Base-by-base conservation (phyloP, 345 rosid species). In the Cardamine resedifolia region DNA sequence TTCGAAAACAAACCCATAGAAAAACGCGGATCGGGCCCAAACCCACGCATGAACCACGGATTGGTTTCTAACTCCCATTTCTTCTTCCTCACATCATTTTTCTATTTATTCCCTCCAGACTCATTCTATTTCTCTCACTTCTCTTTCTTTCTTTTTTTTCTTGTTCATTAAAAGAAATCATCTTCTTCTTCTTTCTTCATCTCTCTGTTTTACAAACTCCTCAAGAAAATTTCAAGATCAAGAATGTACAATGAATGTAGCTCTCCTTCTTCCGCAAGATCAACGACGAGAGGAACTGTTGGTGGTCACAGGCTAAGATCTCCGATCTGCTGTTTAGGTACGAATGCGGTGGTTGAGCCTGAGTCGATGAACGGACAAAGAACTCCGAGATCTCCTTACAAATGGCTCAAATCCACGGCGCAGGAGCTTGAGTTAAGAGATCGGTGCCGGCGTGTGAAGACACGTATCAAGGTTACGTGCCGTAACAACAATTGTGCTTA, bases 261-360 rank as follows among this genome's bases (percentile, higher is more conserved):
- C 30, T 75, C 86, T 53, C 81, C 87, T 0, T 85, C 91, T 11
- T 62, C 78, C 52, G 60, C 69, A 2, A 59, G 77, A 50, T 36
- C 80, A 49, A 55, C 74, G 6, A 67, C 55, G 26, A 28, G 55
- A 45, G 51, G 39, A 31, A 50, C 15, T 2, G 26, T 39, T 1
- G 6, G 19, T 43, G 47, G 2, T 7, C 71, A 65, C 57, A 48
- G 66, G 16, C 30, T 58, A 27, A n/a, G 82, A 56, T 77, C 86
- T 24, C 77, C 85, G 23, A 72, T 87, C 15, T 76, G 84, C 24
- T 86, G 89, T 53, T 78, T 87, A 78, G 76, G 76, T 27, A 38
- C 64, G 5, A 36, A 39, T 68, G 71, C 71, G 12, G 81, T 72
- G 2, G 81, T 66, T 8, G 66, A 48, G 12, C 75, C 67, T 6